A percentile compares a stretch with the other conserved stretches of the same genome.
Evolutionary conservation across 2,329 filamentous ascomycete species (phyloP).

Genomic region (Taxawa tesnikishii): DNA sequence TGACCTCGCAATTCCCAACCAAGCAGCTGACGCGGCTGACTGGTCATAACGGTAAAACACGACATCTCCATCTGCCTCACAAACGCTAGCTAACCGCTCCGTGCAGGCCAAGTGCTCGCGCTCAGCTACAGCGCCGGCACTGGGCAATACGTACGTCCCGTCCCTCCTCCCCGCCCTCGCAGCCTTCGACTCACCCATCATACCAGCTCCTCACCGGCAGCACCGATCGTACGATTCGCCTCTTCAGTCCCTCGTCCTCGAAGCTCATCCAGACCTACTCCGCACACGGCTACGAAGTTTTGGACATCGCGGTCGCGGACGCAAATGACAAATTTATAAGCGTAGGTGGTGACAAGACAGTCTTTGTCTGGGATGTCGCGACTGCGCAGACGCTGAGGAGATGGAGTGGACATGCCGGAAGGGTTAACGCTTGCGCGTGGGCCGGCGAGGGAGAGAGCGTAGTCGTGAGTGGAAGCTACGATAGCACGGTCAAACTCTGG

Average conservation of each 20-base stretch:
- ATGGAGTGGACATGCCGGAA: constrained; percentile 52
- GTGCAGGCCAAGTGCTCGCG: constrained; percentile 33
- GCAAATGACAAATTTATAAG: constrained; percentile 80
- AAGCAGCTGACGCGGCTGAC: constrained; percentile 26
- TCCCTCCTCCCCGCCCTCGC: constrained; percentile 1
- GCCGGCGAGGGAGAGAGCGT: constrained; percentile 64
- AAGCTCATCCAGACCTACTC: constrained; percentile 73
- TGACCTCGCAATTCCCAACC: constrained; percentile 26
- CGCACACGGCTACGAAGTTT: constrained; percentile 84
- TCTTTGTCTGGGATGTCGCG: constrained; percentile 91
- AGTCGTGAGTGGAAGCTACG: constrained; percentile 56
- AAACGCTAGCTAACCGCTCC: constrained; percentile 5
- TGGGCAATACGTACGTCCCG: constrained; percentile 29
- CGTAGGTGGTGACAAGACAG: constrained; percentile 77
- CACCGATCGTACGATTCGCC: constrained; percentile 70
- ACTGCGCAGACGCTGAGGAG: constrained; percentile 65
- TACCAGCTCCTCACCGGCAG: constrained; percentile 62
- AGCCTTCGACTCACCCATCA: background rate
- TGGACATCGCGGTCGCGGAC: constrained; percentile 58
- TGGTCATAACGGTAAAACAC: constrained; percentile 23
- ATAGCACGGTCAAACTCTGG: constrained; percentile 67
- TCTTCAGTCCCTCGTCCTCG: constrained; percentile 59
- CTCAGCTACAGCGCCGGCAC: constrained; percentile 36
- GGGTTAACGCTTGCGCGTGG: constrained; percentile 70
- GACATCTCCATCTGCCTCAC: background rate